phyloP scores from a whole-genome alignment of 306 rosid species.

The Leucaena leucocephala region DNA sequence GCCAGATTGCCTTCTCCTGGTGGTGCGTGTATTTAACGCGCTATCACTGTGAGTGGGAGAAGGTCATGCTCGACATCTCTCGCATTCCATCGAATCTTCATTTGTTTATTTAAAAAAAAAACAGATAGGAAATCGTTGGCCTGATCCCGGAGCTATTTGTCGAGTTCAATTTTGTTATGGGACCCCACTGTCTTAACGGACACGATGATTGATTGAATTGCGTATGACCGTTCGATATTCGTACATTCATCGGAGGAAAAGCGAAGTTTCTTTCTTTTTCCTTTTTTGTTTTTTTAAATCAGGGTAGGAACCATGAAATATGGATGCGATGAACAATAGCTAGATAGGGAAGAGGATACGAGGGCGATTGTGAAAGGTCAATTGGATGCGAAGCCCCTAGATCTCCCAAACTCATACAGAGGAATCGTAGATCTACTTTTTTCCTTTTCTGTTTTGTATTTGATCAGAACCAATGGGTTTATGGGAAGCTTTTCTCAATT shows the following conservation, averaged over 20 bases:
- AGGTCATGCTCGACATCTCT: not conserved
- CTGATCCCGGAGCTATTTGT: not conserved
- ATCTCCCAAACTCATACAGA: not conserved
- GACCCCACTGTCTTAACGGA: constrained; percentile 16
- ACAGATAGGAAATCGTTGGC: not conserved
- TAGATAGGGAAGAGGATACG: constrained; percentile 1
- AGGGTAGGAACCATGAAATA: not conserved
- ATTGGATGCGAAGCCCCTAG: constrained; percentile 31
- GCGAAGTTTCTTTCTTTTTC: not conserved
- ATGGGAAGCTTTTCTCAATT: constrained; percentile 72
- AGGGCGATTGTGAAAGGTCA: not conserved
- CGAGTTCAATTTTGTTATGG: not conserved
- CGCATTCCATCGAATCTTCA: constrained; percentile 5
- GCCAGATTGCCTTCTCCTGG: too few species aligned
- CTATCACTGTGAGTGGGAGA: not conserved
- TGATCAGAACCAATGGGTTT: constrained; percentile 50
- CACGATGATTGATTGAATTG: not conserved
- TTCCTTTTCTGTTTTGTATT: not conserved
- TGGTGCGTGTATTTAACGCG: not conserved
- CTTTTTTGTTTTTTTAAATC: not conserved
- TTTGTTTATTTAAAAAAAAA: not conserved
- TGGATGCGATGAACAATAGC: not conserved
- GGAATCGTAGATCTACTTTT: constrained; percentile 23
- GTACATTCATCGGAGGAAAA: not conserved
- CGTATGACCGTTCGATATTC: constrained; percentile 10